Conservation (phyloP, 805 yeast genomes). For the Kodamaea jinghongensis region DNA sequence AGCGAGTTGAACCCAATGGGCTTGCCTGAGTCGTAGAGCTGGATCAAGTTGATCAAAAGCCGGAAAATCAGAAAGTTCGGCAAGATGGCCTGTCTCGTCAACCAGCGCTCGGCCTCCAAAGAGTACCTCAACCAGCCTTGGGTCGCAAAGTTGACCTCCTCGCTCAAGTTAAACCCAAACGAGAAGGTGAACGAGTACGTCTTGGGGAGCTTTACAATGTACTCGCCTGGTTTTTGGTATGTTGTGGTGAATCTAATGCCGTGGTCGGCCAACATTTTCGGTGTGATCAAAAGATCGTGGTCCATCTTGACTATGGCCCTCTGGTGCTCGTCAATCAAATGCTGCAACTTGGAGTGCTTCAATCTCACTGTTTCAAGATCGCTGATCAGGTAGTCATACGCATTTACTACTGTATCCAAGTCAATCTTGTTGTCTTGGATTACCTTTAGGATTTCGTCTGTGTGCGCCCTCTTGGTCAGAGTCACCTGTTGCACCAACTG, state of each 20-base stretch:
- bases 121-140: constrained; percentile 53
- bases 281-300: constrained; percentile 49
- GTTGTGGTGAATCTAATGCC: constrained; percentile 50
- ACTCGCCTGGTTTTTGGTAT: constrained; percentile 62
- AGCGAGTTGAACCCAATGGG: constrained; percentile 32
- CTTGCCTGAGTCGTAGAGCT: constrained; percentile 34
- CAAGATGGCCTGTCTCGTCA: constrained; percentile 42
- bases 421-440: constrained; percentile 12
- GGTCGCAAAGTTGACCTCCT: constrained; percentile 57
- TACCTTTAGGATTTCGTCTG: constrained; percentile 13
- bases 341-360: constrained; percentile 21
- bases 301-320: constrained; percentile 21
- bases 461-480: constrained; percentile 12
- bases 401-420: constrained; percentile 25
- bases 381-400: constrained; percentile 32
- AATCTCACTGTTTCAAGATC: constrained; percentile 29
- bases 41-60: constrained; percentile 47
- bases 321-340: constrained; percentile 13
- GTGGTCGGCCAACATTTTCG: constrained; percentile 42
- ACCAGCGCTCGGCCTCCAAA: constrained; percentile 50
- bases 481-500: constrained; percentile 25
- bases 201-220: constrained; percentile 55
- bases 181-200: constrained; percentile 51
- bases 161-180: constrained; percentile 55
- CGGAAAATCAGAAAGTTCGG: constrained; percentile 54